Evolutionary conservation across 2,329 filamentous ascomycete genomes (phyloP).

Genomic region (Cordyceps javanica): DNA sequence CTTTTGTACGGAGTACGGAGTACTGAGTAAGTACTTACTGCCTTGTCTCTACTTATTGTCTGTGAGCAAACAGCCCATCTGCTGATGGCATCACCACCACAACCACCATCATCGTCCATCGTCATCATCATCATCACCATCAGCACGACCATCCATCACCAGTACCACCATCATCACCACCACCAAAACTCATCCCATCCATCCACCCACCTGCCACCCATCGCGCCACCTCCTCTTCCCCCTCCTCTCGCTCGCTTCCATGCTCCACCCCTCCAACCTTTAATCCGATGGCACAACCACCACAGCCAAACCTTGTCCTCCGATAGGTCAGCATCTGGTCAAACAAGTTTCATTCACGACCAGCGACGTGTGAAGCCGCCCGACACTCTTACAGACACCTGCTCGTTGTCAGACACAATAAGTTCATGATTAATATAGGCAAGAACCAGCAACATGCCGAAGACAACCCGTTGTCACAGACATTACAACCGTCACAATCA

Average conservation of each 20-base stretch:
- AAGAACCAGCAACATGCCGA: no score
- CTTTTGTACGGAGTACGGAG: no score
- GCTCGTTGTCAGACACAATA: neutral
- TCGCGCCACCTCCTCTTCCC: neutral
- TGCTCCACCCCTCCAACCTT: conserved; percentile 3
- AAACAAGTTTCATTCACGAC: neutral
- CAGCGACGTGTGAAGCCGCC: neutral
- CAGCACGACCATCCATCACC: neutral
- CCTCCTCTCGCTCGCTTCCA: neutral
- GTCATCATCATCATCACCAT: neutral
- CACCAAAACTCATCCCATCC: neutral
- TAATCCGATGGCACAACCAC: neutral
- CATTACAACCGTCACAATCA: neutral
- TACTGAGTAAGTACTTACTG: no score
- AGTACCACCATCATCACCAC: neutral
- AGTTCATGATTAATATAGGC: no score
- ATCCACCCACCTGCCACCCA: neutral
- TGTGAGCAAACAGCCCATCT: no score
- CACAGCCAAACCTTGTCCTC: neutral
- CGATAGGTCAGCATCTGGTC: conserved; percentile 5
- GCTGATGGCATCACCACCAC: no score
- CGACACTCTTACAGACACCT: neutral
- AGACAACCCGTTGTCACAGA: no score
- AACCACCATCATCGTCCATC: neutral
- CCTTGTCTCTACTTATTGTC: no score